Conservation (phyloP, 345 rosid species). For the Eucalyptus leucophloia region DNA sequence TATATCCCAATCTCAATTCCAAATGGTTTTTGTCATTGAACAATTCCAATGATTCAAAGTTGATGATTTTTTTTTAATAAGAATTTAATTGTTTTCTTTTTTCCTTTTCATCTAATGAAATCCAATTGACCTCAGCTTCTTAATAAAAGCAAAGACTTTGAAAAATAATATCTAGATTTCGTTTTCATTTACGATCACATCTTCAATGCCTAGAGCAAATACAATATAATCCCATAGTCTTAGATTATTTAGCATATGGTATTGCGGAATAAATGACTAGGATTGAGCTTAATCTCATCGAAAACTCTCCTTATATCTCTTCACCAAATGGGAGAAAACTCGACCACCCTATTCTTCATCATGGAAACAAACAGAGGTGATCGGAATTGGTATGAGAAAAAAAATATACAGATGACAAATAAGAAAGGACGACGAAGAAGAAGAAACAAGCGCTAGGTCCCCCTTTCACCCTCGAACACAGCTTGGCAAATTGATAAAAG, state of each 20-base stretch:
- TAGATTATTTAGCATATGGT: not conserved
- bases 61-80: not conserved
- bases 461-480: not conserved
- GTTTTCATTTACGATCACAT: not conserved
- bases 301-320: not conserved
- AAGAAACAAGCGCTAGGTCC: not conserved
- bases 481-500: not conserved
- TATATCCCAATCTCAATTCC: fast-evolving
- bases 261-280: not conserved
- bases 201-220: not conserved
- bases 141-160: not conserved
- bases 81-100: not conserved
- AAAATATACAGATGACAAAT: not conserved
- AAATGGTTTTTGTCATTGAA: not conserved
- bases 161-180: not conserved
- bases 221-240: fast-evolving
- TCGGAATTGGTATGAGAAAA: not conserved
- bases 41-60: not conserved
- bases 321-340: not conserved
- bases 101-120: not conserved
- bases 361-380: not conserved
- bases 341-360: not conserved
- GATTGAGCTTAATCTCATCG: not conserved
- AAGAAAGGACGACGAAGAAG: not conserved
- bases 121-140: not conserved